Base-by-base conservation (phyloP, 2,329 filamentous ascomycete genomes). In the Fusarium pininemorale region DNA sequence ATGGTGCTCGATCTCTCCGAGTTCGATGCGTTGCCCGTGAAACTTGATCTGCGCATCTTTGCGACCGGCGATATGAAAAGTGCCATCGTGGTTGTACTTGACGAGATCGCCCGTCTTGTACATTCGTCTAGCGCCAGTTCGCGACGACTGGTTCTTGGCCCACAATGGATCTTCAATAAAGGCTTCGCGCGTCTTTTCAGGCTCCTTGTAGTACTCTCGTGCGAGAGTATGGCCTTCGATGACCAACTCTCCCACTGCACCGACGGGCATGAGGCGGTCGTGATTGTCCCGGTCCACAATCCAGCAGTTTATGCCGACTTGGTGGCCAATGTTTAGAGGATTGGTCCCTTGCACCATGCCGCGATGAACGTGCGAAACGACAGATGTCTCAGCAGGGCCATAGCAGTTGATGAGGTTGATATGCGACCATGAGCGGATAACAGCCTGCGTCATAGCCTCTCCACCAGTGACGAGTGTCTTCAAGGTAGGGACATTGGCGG, bases 141-240 rank as follows among this genome's bases (percentile, higher is more conserved):
- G 37, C 0, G 22, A n/a, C 4, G 50, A 22, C 8, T 75, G 73
- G 10, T 50, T 37, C 16, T 1, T 18, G 4, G 56, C 32, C 75
- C 75, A 77, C 5, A 10, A 11, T 7, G 74, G 75, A 24, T 75
- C 63, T 7, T 59, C 44, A 20, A 82, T 77, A 15, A 82, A 82
- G 0, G 76, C 75, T 12, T 74, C n/a, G 61, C 77, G 51, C 80
- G 85, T 83, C 56, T 70, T 75, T 12, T 78, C 65, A 6, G 77
- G 59, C 9, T 82, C 79, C 56, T 87, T 85, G 30, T 87, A 79
- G 66, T 90, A 90, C 44, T 86, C 86, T 22, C 84, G 80, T 22
- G 85, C 86, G 15, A 90, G 83, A 1, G 84, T 83, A 50, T 70
- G 56, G 18, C 75, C 63, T 51, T 83, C 83, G 14, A 86, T 77